Percentiles rank a stretch among this genome's conserved stretches.
Conservation (phyloP, 805 yeast species). For the Tetrapisispora taiwanensis region DNA sequence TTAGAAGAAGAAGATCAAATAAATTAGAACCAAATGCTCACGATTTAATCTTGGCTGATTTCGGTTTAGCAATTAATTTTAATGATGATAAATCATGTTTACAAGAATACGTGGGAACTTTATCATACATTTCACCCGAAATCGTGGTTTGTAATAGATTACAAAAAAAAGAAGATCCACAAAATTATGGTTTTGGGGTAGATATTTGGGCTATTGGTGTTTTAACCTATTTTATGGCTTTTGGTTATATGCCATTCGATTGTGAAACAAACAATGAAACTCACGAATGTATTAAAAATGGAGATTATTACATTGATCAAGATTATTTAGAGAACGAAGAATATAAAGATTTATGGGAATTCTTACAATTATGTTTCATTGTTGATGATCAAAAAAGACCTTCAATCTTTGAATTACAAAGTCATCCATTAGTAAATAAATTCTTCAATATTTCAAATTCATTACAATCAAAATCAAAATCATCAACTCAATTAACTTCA, state of each 20-base stretch:
- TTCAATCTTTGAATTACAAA: conserved; percentile 34
- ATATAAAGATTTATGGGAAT: conserved; percentile 39
- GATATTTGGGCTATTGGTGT: conserved; percentile 77
- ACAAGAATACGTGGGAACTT: conserved; percentile 53
- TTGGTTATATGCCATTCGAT: conserved; percentile 73
- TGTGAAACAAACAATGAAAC: conserved; percentile 64
- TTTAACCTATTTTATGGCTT: conserved; percentile 54
- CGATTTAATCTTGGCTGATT: conserved; percentile 32
- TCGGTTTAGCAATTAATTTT: conserved; percentile 49
- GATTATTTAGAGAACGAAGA: conserved; percentile 44
- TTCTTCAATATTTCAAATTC: conserved; percentile 7
- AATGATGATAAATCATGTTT: conserved; percentile 23
- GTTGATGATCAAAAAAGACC: conserved; percentile 37
- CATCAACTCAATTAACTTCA: not conserved
- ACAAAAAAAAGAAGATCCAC: conserved; percentile 5
- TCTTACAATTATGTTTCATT: conserved; percentile 42
- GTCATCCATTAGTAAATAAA: conserved; percentile 32
- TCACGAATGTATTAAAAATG: conserved; percentile 45
- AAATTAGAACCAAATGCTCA: conserved; percentile 24
- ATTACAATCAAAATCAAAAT: not conserved
- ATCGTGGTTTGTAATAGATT: conserved; percentile 35
- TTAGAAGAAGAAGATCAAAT: conserved; percentile 27
- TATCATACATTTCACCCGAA: conserved; percentile 72
- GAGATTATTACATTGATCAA: conserved; percentile 54
- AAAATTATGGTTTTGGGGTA: conserved; percentile 42